Evolutionary conservation across 2,329 filamentous ascomycete genomes (phyloP), one percentile per base, ranked within the genome.

Genomic region (Diaporthe longicolla): DNA sequence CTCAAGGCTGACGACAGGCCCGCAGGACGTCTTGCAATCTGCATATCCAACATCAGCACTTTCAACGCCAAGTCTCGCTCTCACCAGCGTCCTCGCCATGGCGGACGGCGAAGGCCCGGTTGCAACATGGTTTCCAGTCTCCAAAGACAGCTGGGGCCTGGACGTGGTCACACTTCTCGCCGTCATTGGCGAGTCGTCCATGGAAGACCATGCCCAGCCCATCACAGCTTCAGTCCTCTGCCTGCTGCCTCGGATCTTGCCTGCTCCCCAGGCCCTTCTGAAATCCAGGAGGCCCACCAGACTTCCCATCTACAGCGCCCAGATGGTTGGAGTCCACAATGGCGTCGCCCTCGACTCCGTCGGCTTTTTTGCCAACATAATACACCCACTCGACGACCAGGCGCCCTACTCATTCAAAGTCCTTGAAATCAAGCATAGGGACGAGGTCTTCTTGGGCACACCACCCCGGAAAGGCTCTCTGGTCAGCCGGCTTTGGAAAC

Each of bases 101-200:
- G 72, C 80, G 48, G 76, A 76, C 52, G 75, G 69, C 45, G 43
- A 57, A 45, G 37, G 26, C 37, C 61, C 70, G 26, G 35, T 32
- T n/a, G 73, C 63, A 15, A 48, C 55, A 76, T 87, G 86, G 85
- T 87, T 87, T 74, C 85, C 88, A 10, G 80, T 80, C 45, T 81
- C 82, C 72, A 82, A 80, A 50, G 79, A 80, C 10, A 83, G 82
- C 59, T 91, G 89, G 89, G 85, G 86, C 37, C 85, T 92, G 59
- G 90, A 92, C 78, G 89, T 91, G 59, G 89, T 92, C 73, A 90
- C 89, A 48, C 86, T 92, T 40, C 86, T 92, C 70, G 90, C 90
- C 74, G 88, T 92, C 77, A 89, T 92, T 73, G 90, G 90, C 79
- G 90, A 92, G 81, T 87, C 86, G 3, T 87, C 88, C 24, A 89